Conservation (phyloP, 2,329 filamentous ascomycete genomes). For the Leptographium lundbergii region DNA sequence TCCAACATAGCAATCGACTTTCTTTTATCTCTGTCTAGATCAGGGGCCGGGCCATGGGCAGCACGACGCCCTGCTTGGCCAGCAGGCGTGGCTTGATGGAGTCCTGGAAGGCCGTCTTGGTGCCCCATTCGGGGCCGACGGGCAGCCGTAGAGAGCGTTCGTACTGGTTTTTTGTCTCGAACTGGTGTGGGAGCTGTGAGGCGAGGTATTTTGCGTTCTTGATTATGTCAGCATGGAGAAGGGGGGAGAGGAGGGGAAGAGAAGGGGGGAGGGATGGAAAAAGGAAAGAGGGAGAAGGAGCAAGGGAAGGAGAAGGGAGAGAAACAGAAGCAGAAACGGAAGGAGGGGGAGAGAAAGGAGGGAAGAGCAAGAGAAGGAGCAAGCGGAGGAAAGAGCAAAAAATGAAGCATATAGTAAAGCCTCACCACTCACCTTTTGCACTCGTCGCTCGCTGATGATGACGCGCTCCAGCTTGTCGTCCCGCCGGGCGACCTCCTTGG, state of each 20-base stretch:
- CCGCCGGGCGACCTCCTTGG: slow-evolving; percentile 58
- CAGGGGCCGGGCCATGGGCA: slow-evolving; percentile 70
- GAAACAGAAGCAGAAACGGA: slow-evolving; percentile 12
- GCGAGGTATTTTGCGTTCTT: slow-evolving; percentile 82
- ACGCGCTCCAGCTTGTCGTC: slow-evolving; percentile 74
- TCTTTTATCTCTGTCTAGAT: slow-evolving; percentile 1
- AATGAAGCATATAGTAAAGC: no score
- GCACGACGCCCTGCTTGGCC: slow-evolving; percentile 82
- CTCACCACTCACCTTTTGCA: slow-evolving; percentile 58
- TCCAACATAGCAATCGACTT: background rate
- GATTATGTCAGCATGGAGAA: slow-evolving; percentile 6
- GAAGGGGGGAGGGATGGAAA: no score
- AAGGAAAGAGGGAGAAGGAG: background rate
- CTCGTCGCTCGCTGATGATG: slow-evolving; percentile 82
- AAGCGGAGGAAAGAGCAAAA: background rate
- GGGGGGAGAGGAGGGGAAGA: background rate
- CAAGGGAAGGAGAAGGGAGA: background rate
- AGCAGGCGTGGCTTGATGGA: slow-evolving; percentile 80
- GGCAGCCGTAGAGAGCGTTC: slow-evolving; percentile 78
- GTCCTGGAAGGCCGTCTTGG: slow-evolving; percentile 89
- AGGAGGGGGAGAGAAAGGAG: background rate
- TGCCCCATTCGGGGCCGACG: slow-evolving; percentile 87
- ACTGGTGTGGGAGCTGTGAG: slow-evolving; percentile 72
- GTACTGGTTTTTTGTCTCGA: slow-evolving; percentile 78
- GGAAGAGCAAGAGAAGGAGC: background rate